A percentile compares a stretch with the other conserved stretches of the same genome.
Evolutionary conservation across 495 filamentous ascomycete species (phyloP).

Genomic region (Bacidia rubella): DNA sequence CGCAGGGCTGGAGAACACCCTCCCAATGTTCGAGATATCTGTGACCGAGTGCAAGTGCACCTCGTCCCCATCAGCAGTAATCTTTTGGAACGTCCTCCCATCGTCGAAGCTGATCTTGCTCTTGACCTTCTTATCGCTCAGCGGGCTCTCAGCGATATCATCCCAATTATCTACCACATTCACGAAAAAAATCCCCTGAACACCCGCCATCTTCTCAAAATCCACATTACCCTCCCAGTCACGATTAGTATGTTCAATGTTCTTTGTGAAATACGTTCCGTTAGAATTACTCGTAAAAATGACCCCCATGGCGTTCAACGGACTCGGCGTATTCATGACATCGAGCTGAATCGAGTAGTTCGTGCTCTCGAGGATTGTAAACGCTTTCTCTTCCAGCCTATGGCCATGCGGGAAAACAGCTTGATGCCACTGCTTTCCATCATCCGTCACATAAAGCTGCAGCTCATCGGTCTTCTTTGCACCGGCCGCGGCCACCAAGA

Average conservation of each 20-base stretch:
- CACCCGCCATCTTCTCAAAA: constrained; percentile 79
- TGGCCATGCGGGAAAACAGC: constrained; percentile 73
- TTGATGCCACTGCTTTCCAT: constrained; percentile 76
- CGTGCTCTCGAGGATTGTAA: constrained; percentile 87
- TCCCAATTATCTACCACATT: constrained; percentile 82
- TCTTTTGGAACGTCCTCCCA: constrained; percentile 57
- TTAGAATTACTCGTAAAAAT: constrained; percentile 92
- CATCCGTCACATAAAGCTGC: constrained; percentile 71
- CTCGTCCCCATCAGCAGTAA: constrained; percentile 44
- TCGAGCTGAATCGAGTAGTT: constrained; percentile 96
- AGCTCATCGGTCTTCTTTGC: constrained; percentile 73
- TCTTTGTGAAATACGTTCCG: constrained; percentile 85
- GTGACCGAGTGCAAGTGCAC: constrained; percentile 90
- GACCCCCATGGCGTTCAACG: constrained; percentile 59
- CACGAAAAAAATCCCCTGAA: constrained; percentile 83
- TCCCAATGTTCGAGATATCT: constrained; percentile 58
- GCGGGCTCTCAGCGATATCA: constrained; percentile 39
- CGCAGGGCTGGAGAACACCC: constrained; percentile 86
- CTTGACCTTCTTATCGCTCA: constrained; percentile 48
- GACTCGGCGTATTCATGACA: constrained; percentile 52
- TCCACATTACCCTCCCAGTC: constrained; percentile 59
- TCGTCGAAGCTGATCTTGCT: constrained; percentile 89
- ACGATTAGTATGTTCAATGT: constrained; percentile 83
- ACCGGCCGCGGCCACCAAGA: constrained; percentile 67
- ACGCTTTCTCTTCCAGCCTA: constrained; percentile 69